Percentiles rank a stretch among this genome's conserved stretches.
phyloP scores from a whole-genome alignment of 257 asterid genomes.

The Solanum sejunctum region DNA sequence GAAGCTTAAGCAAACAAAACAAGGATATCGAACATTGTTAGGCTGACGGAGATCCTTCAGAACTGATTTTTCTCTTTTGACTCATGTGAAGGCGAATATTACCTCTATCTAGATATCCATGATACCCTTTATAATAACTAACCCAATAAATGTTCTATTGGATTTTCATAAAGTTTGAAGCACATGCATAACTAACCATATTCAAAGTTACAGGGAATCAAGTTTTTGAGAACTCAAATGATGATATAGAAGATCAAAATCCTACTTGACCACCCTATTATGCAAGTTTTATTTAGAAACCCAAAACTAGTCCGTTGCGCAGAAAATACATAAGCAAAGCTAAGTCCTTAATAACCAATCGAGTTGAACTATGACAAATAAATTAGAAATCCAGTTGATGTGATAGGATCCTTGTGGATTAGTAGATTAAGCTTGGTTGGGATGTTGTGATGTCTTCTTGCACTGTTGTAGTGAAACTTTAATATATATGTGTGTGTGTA shows the following conservation, averaged over 20 bases:
- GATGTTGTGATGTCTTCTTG: too few species aligned
- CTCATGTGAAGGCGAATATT: background rate
- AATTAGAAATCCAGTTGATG: background rate
- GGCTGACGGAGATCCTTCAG: background rate
- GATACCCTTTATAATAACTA: background rate
- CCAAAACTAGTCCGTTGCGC: background rate
- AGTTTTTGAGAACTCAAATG: background rate
- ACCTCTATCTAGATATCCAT: background rate
- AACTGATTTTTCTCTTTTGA: background rate
- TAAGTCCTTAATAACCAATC: background rate
- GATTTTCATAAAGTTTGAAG: background rate
- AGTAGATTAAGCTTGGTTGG: too few species aligned
- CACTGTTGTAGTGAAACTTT: too few species aligned
- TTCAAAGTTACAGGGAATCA: background rate
- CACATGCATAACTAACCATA: background rate
- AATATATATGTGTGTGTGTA: too few species aligned
- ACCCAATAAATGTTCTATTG: background rate
- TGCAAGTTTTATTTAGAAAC: background rate
- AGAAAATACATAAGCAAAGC: background rate
- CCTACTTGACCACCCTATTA: background rate
- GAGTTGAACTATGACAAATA: background rate
- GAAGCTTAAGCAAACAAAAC: background rate
- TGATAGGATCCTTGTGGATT: too few species aligned
- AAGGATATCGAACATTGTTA: background rate
- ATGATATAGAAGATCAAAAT: background rate